Evolutionary conservation across 179 eudicot genomes (phyloP), one percentile per base, ranked within the genome.

Genomic region (Silene coronaria): DNA sequence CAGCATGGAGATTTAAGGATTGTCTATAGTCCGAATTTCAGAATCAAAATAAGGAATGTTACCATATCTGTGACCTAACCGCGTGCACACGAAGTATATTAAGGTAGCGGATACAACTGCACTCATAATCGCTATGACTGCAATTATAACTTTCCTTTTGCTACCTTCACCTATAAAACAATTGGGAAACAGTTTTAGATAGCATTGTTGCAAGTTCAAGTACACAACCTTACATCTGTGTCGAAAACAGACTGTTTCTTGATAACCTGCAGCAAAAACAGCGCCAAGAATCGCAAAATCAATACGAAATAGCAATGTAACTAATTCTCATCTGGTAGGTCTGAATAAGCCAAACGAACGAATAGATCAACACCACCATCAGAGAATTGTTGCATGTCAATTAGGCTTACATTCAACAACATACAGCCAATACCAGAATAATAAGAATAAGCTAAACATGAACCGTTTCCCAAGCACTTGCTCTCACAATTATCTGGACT

Each of bases 291-390:
- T n/a, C n/a, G n/a, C n/a, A n/a, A n/a, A n/a, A n/a, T n/a, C n/a
- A n/a, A n/a, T n/a, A n/a, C n/a, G n/a, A n/a, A n/a, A n/a, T n/a
- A n/a, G 21, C 22, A 22, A 5, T 13, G 0, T 7, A 19, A 59
- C 9, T 3, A 34, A 6, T n/a, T 6, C 51, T 34, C 53, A 67
- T 53, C 71, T 34, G 71, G 71, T 67, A 81, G 21, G 46, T 81
- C 83, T 5, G 83, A 81, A 36, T 77, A 67, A 16, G 77, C 80
- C 61, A 81, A 34, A 26, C 80, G 83, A 48, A 77, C 17, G 27
- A 67, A 67, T 17, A 67, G 71, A 67, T 67, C 51, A 36, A 48
- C 75, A 3, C 68, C 71, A 73, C 6, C 68, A 21, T 5, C 1
- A 46, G 74, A 48, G 23, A 67, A 26, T 26, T 73, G 66, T 12